Conservation (phyloP, 768 basidiomycete genomes). For the Lactarius pseudohatsudake region DNA sequence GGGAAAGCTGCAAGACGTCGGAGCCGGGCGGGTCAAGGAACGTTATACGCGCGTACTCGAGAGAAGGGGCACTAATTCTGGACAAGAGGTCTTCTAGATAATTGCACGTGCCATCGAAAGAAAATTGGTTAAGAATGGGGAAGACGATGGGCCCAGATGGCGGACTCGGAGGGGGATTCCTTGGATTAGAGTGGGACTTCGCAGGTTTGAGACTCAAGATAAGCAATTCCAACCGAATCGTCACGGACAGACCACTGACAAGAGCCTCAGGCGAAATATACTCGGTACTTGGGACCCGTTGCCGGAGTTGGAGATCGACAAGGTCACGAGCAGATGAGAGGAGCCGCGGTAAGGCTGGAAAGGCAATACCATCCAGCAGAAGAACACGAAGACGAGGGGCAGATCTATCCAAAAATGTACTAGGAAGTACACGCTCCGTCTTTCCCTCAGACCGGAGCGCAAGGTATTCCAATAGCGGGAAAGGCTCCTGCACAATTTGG, state of each 20-base stretch:
- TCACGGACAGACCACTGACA: neutral
- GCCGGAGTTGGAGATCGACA: neutral
- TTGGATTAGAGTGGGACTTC: neutral
- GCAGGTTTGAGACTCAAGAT: neutral
- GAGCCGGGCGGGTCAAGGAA: neutral
- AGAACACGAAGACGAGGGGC: neutral
- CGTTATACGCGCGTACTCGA: neutral
- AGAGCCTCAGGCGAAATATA: conserved; percentile 2
- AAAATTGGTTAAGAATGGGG: neutral
- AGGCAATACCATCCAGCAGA: neutral
- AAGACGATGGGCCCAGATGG: neutral
- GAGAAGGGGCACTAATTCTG: neutral
- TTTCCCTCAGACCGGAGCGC: neutral
- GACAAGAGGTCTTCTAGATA: conserved; percentile 2
- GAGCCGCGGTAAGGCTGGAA: neutral
- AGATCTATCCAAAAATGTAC: neutral
- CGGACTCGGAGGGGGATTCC: neutral
- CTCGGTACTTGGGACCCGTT: neutral
- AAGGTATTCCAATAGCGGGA: conserved; percentile 1
- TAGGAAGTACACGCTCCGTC: neutral
- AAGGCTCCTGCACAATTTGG: neutral
- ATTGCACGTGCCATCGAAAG: neutral
- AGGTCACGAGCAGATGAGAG: neutral
- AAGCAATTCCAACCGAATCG: neutral
- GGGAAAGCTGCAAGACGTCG: neutral